Evolutionary conservation across 331 rosid species (phyloP), one percentile per base, ranked within the genome.

Genomic region (Pyracantha coccinea): DNA sequence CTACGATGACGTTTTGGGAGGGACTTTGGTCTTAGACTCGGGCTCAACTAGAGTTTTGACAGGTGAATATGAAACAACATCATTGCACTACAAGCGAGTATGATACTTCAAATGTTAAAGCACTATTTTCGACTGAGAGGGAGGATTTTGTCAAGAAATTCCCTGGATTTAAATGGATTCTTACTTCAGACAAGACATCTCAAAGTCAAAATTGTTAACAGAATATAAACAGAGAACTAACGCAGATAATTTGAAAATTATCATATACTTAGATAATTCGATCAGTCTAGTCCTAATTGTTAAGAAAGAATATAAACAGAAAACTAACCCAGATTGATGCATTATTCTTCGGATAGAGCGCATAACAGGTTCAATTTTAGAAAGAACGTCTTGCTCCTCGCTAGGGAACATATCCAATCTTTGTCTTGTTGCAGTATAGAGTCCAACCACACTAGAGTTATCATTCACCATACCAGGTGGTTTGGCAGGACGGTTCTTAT

Each of bases 261-360:
- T 27, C 17, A 45, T 31, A 53, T 4, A 52, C 2, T 63, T 41
- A 9, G 47, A 41, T 41, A 41, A 41, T 41, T 41, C 9, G 38
- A 28, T 70, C 45, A 7, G 50, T 27, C 77, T 11, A 47, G 41
- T 44, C 25, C 28, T 6, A 15, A 17, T 23, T 35, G 19, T 19
- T 68, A 16, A 24, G 20, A 19, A 16, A 52, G 25, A 25, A 21
- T 62, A 24, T 55, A 15, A 16, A 69, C 25, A 21, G 74, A 68
- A 68, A 74, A 76, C 86, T 66, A 90, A 94, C 96, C 99, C 97
- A 71, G 88, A 50, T 60, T 82, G 90, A 75, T 89, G 96, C 92
- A 94, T 90, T 45, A 92, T 90, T 73, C 88, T 83, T 66, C 93
- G 87, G 63, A 92, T 86, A 21, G 88, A 80, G 72, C 77, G 91